Evolutionary conservation across 495 filamentous ascomycete genomes (phyloP), one percentile per base, ranked within the genome.

Genomic region (Talaromyces borbonicus): DNA sequence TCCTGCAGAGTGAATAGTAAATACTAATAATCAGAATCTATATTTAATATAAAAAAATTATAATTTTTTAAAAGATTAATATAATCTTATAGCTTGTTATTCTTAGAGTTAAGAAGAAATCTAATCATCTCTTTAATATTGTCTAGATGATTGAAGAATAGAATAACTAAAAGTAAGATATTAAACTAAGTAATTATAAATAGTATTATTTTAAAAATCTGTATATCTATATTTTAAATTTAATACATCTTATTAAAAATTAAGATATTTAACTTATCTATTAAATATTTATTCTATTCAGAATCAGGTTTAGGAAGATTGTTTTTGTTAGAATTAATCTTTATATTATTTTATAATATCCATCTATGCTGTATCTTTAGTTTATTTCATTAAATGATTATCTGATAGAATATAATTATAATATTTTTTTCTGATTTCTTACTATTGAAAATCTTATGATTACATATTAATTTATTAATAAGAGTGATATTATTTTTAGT

Each of bases 371-470:
- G 22, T 46, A 11, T 32, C 11, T 29, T 6, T 29, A 29, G 12
- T 29, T 29, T 29, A 33, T 46, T 33, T 18, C 22, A 32, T 11
- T 33, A 32, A 14, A 46, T 6, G 22, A 32, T 46, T 46, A 46
- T 31, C 22, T 27, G 33, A 31, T 11, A 31, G 15, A 12, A 6
- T 29, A 29, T 29, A 29, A 29, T 6, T 29, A 29, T 6, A 12
- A 29, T 46, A 33, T 46, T 14, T 32, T 22, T 29, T 32, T 32
- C 30, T 25, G 22, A 32, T 11, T 46, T 37, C 4, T 46, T 32
- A 29, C 22, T 25, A 46, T 46, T 46, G 33, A 32, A 25, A 11
- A 46, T 46, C 14, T 46, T 37, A 14, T 46, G 15, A 46, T 46
- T 25, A 46, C 33, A 32, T 31, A 32, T 32, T 46, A 46, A 22